Evolutionary conservation across 345 rosid genomes (phyloP).

Genomic region (Brassica incana): DNA sequence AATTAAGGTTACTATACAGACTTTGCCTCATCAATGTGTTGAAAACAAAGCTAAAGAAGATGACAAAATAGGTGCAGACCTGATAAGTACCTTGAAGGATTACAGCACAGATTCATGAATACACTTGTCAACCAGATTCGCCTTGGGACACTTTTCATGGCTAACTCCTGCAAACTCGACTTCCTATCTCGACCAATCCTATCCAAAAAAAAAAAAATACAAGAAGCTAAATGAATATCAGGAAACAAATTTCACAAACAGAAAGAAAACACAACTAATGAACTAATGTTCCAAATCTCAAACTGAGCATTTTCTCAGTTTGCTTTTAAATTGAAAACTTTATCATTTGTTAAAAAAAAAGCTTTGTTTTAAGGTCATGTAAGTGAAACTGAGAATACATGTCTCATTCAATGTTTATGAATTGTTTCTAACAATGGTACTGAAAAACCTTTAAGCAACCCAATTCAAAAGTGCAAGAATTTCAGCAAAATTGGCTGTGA

Average conservation of each 20-base stretch:
- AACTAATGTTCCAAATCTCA: neutral
- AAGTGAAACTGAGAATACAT: neutral
- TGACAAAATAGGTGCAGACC: conserved; percentile 60
- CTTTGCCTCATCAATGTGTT: neutral
- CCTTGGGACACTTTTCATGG: conserved; percentile 46
- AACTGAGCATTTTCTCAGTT: neutral
- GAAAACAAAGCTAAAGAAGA: neutral
- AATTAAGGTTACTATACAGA: neutral
- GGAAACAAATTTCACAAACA: neutral
- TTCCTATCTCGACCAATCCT: conserved; percentile 45
- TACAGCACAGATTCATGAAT: conserved; percentile 51
- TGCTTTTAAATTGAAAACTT: neutral
- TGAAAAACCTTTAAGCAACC: no score
- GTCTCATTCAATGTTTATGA: neutral
- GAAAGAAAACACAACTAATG: neutral
- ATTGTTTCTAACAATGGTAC: no score
- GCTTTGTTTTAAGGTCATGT: neutral
- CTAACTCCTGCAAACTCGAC: conserved; percentile 44
- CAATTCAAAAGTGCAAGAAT: neutral
- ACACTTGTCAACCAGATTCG: conserved; percentile 58
- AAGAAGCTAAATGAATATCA: neutral
- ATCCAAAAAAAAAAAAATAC: neutral
- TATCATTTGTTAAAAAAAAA: neutral
- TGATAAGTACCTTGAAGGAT: conserved; percentile 94
- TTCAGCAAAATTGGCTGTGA: neutral